phyloP scores from a whole-genome alignment of 2,329 filamentous ascomycete genomes.

The Pyricularia pennisetigena region DNA sequence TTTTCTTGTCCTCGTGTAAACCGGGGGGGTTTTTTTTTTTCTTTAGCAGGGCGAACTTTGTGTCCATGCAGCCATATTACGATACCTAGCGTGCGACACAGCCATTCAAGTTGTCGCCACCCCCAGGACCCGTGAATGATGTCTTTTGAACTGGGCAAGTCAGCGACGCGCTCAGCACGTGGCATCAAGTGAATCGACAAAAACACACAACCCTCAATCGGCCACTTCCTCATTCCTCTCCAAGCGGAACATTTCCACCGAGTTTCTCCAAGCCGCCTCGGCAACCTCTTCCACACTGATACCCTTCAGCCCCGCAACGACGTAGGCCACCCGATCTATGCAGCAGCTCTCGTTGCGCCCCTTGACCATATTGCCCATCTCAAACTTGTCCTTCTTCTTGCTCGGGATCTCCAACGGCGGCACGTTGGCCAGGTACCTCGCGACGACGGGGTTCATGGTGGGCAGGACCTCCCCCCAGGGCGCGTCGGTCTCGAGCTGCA shows the following conservation, averaged over 20 bases:
- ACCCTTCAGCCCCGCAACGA: constrained; percentile 38
- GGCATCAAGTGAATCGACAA: no score
- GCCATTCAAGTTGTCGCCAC: neutral
- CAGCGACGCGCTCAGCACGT: no score
- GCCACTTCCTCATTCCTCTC: neutral
- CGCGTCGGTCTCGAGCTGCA: constrained; percentile 38
- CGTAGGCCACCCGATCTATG: constrained; percentile 33
- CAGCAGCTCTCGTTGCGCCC: constrained; percentile 39
- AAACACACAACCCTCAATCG: neutral
- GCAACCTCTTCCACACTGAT: constrained; percentile 30
- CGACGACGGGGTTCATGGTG: constrained; percentile 18
- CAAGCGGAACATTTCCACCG: constrained; percentile 18
- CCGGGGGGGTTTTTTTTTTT: neutral
- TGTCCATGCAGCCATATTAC: neutral
- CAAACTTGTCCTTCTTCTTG: constrained; percentile 40
- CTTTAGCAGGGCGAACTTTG: neutral
- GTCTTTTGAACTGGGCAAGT: neutral
- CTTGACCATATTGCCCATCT: constrained; percentile 34
- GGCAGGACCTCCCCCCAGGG: constrained; percentile 34
- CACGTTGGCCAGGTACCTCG: constrained; percentile 28
- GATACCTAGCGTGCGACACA: neutral
- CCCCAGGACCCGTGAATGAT: neutral
- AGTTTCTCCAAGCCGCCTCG: constrained; percentile 25
- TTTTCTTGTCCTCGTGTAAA: neutral
- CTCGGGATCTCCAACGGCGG: constrained; percentile 22